These are phyloP conservation scores for Auricularia sp. DNA, from an alignment of 768 basidiomycete genomes.

Conservation along the genomic window DNA sequence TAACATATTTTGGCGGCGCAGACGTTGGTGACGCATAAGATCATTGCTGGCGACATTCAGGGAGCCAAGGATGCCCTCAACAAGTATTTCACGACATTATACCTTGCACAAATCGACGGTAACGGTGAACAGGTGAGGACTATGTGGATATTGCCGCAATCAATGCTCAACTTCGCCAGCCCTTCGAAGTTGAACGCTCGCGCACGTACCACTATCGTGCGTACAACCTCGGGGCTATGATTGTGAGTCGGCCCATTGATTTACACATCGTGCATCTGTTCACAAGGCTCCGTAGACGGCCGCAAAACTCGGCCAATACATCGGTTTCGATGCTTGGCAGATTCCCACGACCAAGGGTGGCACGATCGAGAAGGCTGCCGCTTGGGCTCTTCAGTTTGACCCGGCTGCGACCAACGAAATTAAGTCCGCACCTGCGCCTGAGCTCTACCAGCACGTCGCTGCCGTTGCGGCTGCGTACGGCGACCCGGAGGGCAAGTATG, in stretches of 20 bases:
- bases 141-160: neutral
- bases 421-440: neutral
- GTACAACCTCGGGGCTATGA: slow-evolving; percentile 60
- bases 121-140: slow-evolving; percentile 34
- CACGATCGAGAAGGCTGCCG: slow-evolving; percentile 48
- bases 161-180: slow-evolving; percentile 26
- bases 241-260: slow-evolving; percentile 28
- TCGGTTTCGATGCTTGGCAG: slow-evolving; percentile 41
- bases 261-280: neutral
- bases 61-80: slow-evolving; percentile 40
- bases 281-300: slow-evolving; percentile 27
- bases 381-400: slow-evolving; percentile 37
- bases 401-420: slow-evolving; percentile 10
- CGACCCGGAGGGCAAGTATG: slow-evolving; percentile 18
- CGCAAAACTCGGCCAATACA: slow-evolving; percentile 43
- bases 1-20: neutral
- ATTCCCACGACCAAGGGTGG: slow-evolving; percentile 36
- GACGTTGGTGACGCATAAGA: slow-evolving; percentile 43
- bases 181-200: slow-evolving; percentile 50
- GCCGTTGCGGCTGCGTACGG: slow-evolving; percentile 14
- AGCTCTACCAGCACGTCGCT: slow-evolving; percentile 16
- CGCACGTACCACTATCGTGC: slow-evolving; percentile 58
- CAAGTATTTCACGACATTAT: slow-evolving; percentile 42
- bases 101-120: slow-evolving; percentile 41
- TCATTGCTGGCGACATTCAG: slow-evolving; percentile 39